phyloP scores from a whole-genome alignment of 1,139 yeast genomes.

The Lodderomyces orthopsilosis region DNA sequence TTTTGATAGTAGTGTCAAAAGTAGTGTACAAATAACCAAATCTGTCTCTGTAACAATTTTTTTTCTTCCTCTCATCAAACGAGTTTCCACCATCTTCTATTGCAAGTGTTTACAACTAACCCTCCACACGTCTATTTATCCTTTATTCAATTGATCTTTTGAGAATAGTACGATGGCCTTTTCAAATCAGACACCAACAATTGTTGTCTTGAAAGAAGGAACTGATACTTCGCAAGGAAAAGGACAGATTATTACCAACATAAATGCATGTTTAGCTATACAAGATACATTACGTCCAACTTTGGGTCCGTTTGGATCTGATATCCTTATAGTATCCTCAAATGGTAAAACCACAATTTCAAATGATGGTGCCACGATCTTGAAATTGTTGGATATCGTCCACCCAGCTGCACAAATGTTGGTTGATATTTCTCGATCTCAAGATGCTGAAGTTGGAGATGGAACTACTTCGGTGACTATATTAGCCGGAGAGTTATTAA shows the following conservation, averaged over 20 bases:
- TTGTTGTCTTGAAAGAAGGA: conserved; percentile 96
- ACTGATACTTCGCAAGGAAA: conserved; percentile 96
- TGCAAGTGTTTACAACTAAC: too few relatives aligned
- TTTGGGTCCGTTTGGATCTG: conserved; percentile 96
- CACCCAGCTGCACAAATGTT: conserved; percentile 97
- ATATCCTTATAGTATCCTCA: conserved; percentile 79
- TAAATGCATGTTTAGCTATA: conserved; percentile 94
- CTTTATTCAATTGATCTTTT: background rate
- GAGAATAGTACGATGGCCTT: conserved; percentile 59
- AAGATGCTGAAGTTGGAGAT: conserved; percentile 98
- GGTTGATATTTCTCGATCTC: conserved; percentile 93
- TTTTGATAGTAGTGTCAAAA: background rate
- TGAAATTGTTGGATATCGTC: conserved; percentile 87
- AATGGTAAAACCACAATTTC: conserved; percentile 91
- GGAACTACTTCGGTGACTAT: conserved; percentile 97
- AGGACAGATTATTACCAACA: conserved; percentile 92
- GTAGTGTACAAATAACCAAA: conserved; percentile 5
- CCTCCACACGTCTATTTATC: too few relatives aligned
- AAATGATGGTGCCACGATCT: conserved; percentile 96
- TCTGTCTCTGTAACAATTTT: background rate
- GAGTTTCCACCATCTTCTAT: conserved; percentile 7
- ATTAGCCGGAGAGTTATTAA: conserved; percentile 89
- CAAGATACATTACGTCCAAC: conserved; percentile 96
- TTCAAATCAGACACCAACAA: conserved; percentile 92
- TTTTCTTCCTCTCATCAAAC: conserved; percentile 4